Evolutionary conservation across 257 asterid genomes (phyloP).

Genomic region (Solanum dulcamara): DNA sequence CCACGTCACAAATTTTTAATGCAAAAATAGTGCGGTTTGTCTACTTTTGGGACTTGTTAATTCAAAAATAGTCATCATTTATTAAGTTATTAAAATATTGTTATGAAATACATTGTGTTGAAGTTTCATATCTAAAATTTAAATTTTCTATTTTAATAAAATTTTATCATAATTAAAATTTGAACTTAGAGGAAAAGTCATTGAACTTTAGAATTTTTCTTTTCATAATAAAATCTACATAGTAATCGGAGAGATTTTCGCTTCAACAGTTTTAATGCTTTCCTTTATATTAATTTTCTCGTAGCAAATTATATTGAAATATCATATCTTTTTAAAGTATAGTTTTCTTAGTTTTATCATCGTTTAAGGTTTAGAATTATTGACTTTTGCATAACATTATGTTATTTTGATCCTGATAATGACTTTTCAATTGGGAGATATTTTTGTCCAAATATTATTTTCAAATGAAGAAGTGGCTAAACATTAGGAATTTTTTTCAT

Average conservation of each 20-base stretch:
- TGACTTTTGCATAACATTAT: background rate
- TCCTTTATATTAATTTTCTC: no score
- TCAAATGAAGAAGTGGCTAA: background rate
- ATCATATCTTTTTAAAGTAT: no score
- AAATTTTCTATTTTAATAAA: no score
- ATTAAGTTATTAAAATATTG: background rate
- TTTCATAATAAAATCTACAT: no score
- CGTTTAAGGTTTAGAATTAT: background rate
- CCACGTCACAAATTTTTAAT: background rate
- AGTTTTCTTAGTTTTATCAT: background rate
- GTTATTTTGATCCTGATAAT: background rate
- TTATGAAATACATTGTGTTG: background rate
- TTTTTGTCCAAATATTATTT: background rate
- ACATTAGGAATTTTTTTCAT: background rate
- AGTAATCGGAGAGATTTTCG: no score
- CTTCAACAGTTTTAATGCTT: no score
- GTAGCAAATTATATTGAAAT: no score
- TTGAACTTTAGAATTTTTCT: no score
- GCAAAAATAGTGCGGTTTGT: background rate
- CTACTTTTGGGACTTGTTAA: background rate
- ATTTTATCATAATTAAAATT: no score
- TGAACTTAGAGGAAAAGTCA: no score
- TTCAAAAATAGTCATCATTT: background rate
- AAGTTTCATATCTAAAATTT: background rate
- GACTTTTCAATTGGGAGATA: background rate